Evolutionary conservation across 306 rosid species (phyloP), one percentile per base, ranked within the genome.

Genomic region (Rosa lucieae): DNA sequence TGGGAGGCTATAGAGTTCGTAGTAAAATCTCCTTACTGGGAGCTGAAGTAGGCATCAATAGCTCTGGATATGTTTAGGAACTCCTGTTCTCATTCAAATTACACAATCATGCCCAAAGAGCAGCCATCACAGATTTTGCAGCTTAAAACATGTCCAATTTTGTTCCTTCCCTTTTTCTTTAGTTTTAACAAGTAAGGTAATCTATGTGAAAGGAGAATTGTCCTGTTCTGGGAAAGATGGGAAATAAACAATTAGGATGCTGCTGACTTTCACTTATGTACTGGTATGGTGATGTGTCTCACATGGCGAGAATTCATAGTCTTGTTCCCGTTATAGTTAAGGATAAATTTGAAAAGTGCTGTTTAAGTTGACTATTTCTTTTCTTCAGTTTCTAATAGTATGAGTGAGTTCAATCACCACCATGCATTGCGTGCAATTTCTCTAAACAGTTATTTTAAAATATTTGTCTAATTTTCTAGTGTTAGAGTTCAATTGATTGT

Each of bases 81-180:
- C 39, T 61, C 17, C 17, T 61, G 44, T 14, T 10, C 18, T 32
- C 5, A 10, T 32, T 14, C 10, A 32, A 15, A 13, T 53, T 63
- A 32, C 21, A 43, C 20, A 63, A 32, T 63, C 39, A 32, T 63
- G 4, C 69, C 17, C 6, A 6, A 13, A 32, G 68, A 63, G 20
- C 69, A 5, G 69, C 32, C 69, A 63, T 63, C n/a, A 63, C 39
- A 32, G 43, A 63, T 63, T 63, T 32, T 63, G 69, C 69, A 29
- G 69, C 69, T 63, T 32, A 14, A 37, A 13, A 63, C 43, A 63
- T 32, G 40, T 14, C 43, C 40, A 14, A 66, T 37, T 15, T 37
- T 66, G 23, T 37, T 66, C 6, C 11, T 39, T 17, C 47, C 12
- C 1, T 6, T 13, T 37, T 37, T 15, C 37, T 0, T 17, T 11